These are phyloP conservation scores for Monosporascus sp. DNA, from an alignment of 2,329 filamentous ascomycete species.

Conservation along the genomic window DNA sequence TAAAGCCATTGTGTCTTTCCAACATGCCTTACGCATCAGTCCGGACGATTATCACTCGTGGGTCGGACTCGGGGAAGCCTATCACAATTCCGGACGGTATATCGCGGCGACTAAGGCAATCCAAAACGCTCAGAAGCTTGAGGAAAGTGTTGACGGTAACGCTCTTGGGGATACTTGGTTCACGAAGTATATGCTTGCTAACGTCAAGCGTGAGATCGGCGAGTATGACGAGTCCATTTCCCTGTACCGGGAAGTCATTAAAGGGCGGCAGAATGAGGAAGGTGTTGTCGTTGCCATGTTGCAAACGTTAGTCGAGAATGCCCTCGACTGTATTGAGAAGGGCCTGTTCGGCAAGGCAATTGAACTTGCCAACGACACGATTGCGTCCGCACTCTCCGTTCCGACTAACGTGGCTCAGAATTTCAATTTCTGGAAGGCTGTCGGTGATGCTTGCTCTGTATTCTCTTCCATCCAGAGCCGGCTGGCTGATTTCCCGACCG, in stretches of 20 bases:
- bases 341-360: constrained; percentile 82
- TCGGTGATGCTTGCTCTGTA: constrained; percentile 81
- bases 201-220: constrained; percentile 88
- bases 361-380: constrained; percentile 61
- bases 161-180: constrained; percentile 78
- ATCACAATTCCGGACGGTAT: constrained; percentile 87
- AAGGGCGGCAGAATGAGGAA: constrained; percentile 65
- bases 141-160: constrained; percentile 50
- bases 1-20: constrained; percentile 86
- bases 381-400: constrained; percentile 61
- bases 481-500: constrained; percentile 54
- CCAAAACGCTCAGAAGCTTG: constrained; percentile 72
- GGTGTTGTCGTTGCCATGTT: constrained; percentile 83
- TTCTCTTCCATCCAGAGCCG: constrained; percentile 75
- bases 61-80: constrained; percentile 95
- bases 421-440: constrained; percentile 93
- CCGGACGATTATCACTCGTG: constrained; percentile 91
- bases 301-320: constrained; percentile 81
- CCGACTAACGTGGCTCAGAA: constrained; percentile 57
- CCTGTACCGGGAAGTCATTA: constrained; percentile 70
- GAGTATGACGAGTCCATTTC: constrained; percentile 77
- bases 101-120: constrained; percentile 93
- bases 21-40: constrained; percentile 76
- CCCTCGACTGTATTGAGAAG: constrained; percentile 69
- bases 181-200: constrained; percentile 92